Evolutionary conservation across 75 land plant genomes (phyloP).

Genomic region (Pinus taeda): DNA sequence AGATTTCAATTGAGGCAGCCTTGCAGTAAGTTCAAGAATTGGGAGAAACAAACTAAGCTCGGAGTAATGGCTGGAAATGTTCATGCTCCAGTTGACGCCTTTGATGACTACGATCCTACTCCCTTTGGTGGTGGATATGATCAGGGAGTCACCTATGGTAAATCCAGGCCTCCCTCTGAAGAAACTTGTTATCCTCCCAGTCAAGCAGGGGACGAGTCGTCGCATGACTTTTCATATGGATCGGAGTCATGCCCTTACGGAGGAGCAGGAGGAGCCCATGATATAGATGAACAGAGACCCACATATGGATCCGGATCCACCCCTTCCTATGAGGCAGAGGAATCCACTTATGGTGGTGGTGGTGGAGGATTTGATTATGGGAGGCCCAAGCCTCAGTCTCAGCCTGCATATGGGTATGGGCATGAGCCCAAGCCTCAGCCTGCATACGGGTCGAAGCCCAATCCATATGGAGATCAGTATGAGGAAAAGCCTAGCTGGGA

Average conservation of each 20-base stretch:
- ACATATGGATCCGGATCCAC: constrained; percentile 1
- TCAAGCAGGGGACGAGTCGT: background rate
- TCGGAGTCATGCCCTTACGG: constrained; percentile 1
- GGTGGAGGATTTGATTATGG: background rate
- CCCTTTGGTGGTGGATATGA: constrained; percentile 18
- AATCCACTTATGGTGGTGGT: background rate
- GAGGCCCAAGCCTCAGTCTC: constrained; percentile 1
- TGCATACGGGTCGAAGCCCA: background rate
- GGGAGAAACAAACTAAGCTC: too few relatives aligned
- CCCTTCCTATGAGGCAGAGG: background rate
- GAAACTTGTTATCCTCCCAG: constrained; percentile 15
- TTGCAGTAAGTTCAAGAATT: too few relatives aligned
- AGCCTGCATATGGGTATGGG: background rate
- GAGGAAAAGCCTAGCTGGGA: background rate
- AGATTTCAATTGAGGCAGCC: too few relatives aligned
- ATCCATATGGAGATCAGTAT: too few relatives aligned
- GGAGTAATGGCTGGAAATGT: background rate
- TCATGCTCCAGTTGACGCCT: constrained; percentile 7
- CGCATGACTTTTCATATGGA: constrained; percentile 5
- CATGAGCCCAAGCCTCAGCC: background rate
- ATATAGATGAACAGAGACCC: constrained; percentile 3
- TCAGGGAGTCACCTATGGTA: constrained; percentile 5
- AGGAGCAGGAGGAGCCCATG: background rate
- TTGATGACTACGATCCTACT: constrained; percentile 18
- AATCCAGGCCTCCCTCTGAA: constrained; percentile 1